Evolutionary conservation across 179 eudicot genomes (phyloP), one percentile per base, ranked within the genome.

Genomic region (Vitellaria paradoxa): DNA sequence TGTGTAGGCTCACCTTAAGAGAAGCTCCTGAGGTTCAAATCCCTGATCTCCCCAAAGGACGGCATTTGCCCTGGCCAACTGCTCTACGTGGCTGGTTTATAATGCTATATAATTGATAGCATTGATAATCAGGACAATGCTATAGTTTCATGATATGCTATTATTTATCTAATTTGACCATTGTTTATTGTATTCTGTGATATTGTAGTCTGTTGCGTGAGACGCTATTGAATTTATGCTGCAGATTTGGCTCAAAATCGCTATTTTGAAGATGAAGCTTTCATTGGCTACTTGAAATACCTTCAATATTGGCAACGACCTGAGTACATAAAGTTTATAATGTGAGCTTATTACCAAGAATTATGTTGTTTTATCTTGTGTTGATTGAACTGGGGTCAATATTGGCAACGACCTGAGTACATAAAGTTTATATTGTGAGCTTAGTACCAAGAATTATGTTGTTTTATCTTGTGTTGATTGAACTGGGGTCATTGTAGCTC

Each of bases 231-330:
- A 66, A 40, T 72, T 78, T 21, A n/a, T 72, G 66, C 37, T 72
- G 77, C 82, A 91, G 99, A 95, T 88, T 88, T 95, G 87, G 99
- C 98, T 75, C 99, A 95, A 77, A 95, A 95, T 79, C 88, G 97
- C n/a, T 95, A 93, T 82, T 91, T 95, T 73, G 99, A 95, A 82
- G 99, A 95, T 78, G 97, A 95, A 86, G 91, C 98, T 73, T 95
- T 95, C 74, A 90, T 93, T 72, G 96, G 98, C 60, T 95, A 95
- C 87, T 87, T 95, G 88, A 95, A 95, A 47, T 95, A 93, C 80
- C 94, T 95, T 79, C 97, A 90, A 70, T 93, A 95, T 81, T 95
- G 99, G 99, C 97, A 95, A 85, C 93, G 85, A 8, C 97, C 97
- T 3, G 97, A 95, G 82, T 95, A 93, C 79, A 63, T 91, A 17